Percentiles rank a stretch among this genome's conserved stretches.
Evolutionary conservation across 352 stramenopile genomes (phyloP).

Genomic region (Phytophthora syringae): DNA sequence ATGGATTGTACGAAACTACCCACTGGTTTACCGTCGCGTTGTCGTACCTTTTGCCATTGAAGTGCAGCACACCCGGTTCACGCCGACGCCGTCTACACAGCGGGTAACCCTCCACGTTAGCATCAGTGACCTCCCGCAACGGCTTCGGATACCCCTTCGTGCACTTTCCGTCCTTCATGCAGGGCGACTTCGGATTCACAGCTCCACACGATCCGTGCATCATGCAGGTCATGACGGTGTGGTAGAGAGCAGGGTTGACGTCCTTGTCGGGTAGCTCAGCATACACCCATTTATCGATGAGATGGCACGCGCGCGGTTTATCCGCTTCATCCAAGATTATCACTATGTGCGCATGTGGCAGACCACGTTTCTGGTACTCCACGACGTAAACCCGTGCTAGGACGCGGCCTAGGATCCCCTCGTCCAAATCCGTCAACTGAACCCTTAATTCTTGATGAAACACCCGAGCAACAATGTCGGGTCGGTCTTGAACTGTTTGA

Average conservation of each 20-base stretch:
- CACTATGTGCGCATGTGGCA: too few relatives aligned
- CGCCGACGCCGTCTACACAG: slow-evolving; percentile 16
- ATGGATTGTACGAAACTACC: slow-evolving; percentile 70
- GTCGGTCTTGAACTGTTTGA: slow-evolving; percentile 23
- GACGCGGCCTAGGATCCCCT: too few relatives aligned
- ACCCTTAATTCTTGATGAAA: slow-evolving; percentile 26
- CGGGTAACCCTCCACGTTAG: slow-evolving; percentile 9
- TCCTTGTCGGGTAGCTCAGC: slow-evolving; percentile 24
- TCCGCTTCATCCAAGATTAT: too few relatives aligned
- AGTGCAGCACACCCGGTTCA: not conserved
- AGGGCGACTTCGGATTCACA: not conserved
- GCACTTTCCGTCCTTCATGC: slow-evolving; percentile 31
- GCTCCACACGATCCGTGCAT: slow-evolving; percentile 18
- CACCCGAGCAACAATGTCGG: slow-evolving; percentile 25
- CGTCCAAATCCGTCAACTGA: too few relatives aligned
- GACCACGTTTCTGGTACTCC: too few relatives aligned
- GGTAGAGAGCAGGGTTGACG: slow-evolving; percentile 2
- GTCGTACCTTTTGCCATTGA: slow-evolving; percentile 5
- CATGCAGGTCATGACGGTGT: slow-evolving; percentile 12
- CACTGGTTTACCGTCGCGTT: slow-evolving; percentile 41
- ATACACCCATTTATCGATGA: slow-evolving; percentile 7
- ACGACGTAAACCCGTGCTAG: too few relatives aligned
- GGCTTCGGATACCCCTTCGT: slow-evolving; percentile 30
- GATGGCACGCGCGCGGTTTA: too few relatives aligned
- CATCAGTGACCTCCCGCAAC: slow-evolving; percentile 7